A percentile compares a stretch with the other conserved stretches of the same genome.
Evolutionary conservation across 2,329 filamentous ascomycete genomes (phyloP).

Genomic region (Phaeophleospora eucalypticola): DNA sequence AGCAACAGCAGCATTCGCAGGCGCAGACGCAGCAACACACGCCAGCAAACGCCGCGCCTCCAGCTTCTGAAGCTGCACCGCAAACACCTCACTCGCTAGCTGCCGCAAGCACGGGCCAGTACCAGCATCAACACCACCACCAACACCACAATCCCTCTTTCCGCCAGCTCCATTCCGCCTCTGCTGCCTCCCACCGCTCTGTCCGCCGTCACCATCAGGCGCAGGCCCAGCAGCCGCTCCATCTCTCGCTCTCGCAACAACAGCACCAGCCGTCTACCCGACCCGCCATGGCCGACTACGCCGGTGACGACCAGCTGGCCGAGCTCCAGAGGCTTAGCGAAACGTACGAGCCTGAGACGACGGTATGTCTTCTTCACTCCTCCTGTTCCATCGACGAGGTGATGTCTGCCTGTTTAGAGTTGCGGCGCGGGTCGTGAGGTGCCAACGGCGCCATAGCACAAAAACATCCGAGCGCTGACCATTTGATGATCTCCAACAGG

Average conservation of each 20-base stretch:
- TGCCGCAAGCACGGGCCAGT: neutral
- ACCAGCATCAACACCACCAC: constrained; percentile 13
- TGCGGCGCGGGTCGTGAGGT: constrained; percentile 21
- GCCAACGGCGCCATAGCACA: constrained; percentile 4
- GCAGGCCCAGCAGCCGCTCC: neutral
- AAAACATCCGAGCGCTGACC: constrained; percentile 23
- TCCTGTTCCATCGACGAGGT: constrained; percentile 2
- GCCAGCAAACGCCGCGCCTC: too few relatives aligned
- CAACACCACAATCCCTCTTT: constrained; percentile 2
- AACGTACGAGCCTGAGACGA: constrained; percentile 55
- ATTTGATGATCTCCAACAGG: constrained; percentile 50
- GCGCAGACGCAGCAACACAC: neutral
- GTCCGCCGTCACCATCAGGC: too few relatives aligned
- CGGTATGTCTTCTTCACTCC: constrained; percentile 42
- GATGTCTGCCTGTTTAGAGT: constrained; percentile 17
- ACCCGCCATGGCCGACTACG: constrained; percentile 34
- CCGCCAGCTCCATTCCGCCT: constrained; percentile 5
- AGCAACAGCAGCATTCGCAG: constrained; percentile 15
- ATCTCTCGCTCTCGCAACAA: constrained; percentile 15
- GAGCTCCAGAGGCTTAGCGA: constrained; percentile 60
- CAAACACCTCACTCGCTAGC: neutral
- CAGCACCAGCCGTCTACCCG: constrained; percentile 22
- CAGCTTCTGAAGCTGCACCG: neutral
- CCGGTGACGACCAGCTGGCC: constrained; percentile 53
- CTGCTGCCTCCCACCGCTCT: constrained; percentile 22